Evolutionary conservation across 148 eudicot genomes (phyloP), one percentile per base, ranked within the genome.

Genomic region (Rhododendron ovatum): DNA sequence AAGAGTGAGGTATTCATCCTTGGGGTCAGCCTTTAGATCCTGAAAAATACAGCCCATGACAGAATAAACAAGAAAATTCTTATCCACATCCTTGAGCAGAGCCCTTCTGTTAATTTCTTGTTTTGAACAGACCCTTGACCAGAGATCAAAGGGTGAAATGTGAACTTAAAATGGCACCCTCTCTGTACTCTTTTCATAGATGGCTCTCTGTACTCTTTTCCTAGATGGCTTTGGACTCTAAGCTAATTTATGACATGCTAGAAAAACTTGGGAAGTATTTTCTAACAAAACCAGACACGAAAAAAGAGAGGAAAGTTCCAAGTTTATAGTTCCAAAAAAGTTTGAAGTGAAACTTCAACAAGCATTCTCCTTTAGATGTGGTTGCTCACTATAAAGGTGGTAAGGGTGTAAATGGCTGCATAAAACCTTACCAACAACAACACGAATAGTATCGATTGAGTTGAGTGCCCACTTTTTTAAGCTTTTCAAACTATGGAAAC

Each of bases 1-100:
- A 82, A 96, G 83, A 53, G 86, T 81, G 39, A 94, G 91, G 93
- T 83, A 96, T 78, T 94, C 96, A 84, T 94, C 91, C 53, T 94
- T 91, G 7, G 94, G 93, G 73, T 94, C 96, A 9, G 90, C 87
- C 90, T 94, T 93, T 80, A 96, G 88, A 87, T 95, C 93, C 99
- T 95, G 89, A 81, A 89, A 28, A 45, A 59, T 48, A 51, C 67
- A 82, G 14, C 35, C 24, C 65, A 75, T 33, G 13, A n/a, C 69
- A 61, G 50, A 35, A 7, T 33, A 37, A 73, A 30, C 4, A n/a
- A 35, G 28, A 67, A 75, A 84, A 75, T 8, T 47, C 15, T 15
- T 17, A 18, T 45, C 47, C 26, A 39, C 30, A 45, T 15, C 41
- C 75, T 67, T 45, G 61, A 55, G 61, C 24, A 55, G 22, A 55